Evolutionary conservation across 169 alveolate species (phyloP).

Genomic region (Sarcocystis neurona): DNA sequence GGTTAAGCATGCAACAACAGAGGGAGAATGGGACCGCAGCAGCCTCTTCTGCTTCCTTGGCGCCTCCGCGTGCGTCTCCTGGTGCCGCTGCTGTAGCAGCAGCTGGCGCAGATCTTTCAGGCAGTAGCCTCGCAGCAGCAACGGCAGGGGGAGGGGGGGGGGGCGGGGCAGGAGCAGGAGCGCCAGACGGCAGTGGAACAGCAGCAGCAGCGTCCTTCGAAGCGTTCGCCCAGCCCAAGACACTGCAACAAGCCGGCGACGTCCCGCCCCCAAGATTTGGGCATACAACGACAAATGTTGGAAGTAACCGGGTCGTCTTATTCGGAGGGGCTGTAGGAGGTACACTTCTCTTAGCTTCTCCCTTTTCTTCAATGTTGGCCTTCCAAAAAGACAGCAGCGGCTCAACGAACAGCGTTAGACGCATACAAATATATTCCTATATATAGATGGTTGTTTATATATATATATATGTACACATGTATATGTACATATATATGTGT

Average conservation of each 20-base stretch:
- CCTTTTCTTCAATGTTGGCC: background rate
- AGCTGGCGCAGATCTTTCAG: background rate
- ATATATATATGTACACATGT: background rate
- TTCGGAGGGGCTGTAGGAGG: conserved; percentile 35
- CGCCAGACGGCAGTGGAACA: no score
- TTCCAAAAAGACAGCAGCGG: background rate
- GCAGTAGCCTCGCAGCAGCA: background rate
- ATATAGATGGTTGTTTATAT: background rate
- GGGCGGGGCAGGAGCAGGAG: no score
- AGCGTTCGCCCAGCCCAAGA: background rate
- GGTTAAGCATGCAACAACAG: background rate
- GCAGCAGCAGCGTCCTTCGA: background rate
- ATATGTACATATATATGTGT: background rate
- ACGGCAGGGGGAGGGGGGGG: no score
- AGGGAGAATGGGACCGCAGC: conserved; percentile 15
- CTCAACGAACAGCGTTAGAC: background rate
- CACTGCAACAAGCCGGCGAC: conserved; percentile 20
- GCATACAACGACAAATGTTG: background rate
- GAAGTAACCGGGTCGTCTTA: conserved; percentile 14
- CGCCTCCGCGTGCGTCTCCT: conserved; percentile 1
- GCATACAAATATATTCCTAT: background rate
- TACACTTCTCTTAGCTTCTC: background rate
- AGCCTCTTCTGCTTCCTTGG: background rate
- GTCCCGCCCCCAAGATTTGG: conserved; percentile 29
- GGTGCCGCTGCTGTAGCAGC: background rate